Conservation (phyloP, 192 early-diverging fungal species). For the Oehlia diaphana region DNA sequence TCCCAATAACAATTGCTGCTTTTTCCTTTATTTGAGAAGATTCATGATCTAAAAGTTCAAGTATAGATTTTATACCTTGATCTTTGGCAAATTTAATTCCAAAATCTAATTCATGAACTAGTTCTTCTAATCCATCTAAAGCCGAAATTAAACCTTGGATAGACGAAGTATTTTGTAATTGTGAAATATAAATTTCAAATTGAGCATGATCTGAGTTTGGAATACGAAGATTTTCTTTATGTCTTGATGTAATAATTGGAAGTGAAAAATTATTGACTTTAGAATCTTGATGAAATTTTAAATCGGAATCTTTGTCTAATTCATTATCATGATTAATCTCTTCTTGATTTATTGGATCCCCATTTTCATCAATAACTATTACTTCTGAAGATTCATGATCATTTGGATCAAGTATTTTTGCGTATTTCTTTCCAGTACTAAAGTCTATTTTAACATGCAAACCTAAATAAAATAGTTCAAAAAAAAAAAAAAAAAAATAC, state of each 20-base stretch:
- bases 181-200: slow-evolving; percentile 37
- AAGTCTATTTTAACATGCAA: slow-evolving; percentile 68
- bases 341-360: slow-evolving; percentile 26
- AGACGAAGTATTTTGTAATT: slow-evolving; percentile 28
- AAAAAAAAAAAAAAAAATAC: neutral
- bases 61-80: slow-evolving; percentile 34
- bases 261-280: neutral
- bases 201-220: slow-evolving; percentile 32
- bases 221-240: slow-evolving; percentile 17
- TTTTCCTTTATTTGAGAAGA: slow-evolving; percentile 36
- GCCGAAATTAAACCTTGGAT: slow-evolving; percentile 30
- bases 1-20: slow-evolving; percentile 52
- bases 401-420: slow-evolving; percentile 53
- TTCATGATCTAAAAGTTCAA: slow-evolving; percentile 41
- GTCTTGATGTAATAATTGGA: neutral
- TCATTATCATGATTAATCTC: slow-evolving; percentile 11
- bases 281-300: slow-evolving; percentile 22
- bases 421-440: slow-evolving; percentile 53
- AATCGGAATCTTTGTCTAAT: slow-evolving; percentile 20
- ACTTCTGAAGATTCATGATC: slow-evolving; percentile 28
- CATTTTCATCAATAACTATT: slow-evolving; percentile 39
- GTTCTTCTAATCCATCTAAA: slow-evolving; percentile 54
- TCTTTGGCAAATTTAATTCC: slow-evolving; percentile 49
- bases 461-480: slow-evolving; percentile 33
- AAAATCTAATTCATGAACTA: slow-evolving; percentile 58